Base-by-base conservation (phyloP, 1,284 basidiomycete species). In the Gymnopus androsaceus region DNA sequence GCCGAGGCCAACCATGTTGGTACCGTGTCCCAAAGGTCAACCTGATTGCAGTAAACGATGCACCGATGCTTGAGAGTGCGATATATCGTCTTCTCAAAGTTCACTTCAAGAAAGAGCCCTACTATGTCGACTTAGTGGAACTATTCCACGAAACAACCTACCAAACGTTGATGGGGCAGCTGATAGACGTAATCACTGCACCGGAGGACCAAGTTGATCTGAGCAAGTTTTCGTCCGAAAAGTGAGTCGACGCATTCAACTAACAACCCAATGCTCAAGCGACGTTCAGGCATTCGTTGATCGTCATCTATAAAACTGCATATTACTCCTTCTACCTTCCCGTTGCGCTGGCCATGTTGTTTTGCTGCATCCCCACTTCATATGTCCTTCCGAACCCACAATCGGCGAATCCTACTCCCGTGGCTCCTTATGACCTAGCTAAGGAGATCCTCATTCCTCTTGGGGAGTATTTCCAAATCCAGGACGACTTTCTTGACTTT, bases 281-380 rank as follows among this genome's bases (percentile, higher is more conserved):
- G n/a, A n/a, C n/a, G n/a, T n/a, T n/a, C 66, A 95, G 92, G 68
- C 94, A 98, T 72, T 85, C 86, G 64, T 83, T 94, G 58, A 99
- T 98, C 70, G 95, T 98, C 50, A 84, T 94, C 60, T 98, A 96
- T 85, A 99, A 99, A 77, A 98, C 97, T 17, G 93, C 96, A 0
- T 98, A 85, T 77, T 99, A 99, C 77, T 98, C 94, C 28, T 99
- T 98, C 83, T 98, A 98, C 78, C 91, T 99, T 60, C 95, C 97
- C 54, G 94, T 98, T 61, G 95, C 95, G 6, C 87, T 96, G 58
- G 95, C 95, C 21, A 90, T 99, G 87, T 84, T 87, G 69, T 74
- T 92, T 72, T 82, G 82, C 63, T 84, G 85, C 54, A 84, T 97
- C 66, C 84, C 86, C 9, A 79, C 85, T 60, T 65, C 72, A 9